Evolutionary conservation across 768 basidiomycete species (phyloP).

Genomic region (Erythrobasidium yunnanense): DNA sequence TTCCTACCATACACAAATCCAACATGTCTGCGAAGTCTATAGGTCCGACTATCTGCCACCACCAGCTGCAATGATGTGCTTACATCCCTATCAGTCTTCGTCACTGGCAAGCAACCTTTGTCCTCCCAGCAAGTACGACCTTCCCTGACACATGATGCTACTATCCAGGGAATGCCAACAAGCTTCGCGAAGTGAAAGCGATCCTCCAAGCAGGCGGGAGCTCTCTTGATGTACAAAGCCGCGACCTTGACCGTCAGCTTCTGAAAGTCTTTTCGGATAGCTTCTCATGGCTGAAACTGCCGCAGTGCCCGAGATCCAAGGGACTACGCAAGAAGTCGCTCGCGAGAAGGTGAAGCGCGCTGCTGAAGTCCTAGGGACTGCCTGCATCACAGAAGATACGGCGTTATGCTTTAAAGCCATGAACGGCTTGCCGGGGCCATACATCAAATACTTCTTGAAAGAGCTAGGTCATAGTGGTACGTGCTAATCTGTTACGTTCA

Average conservation of each 20-base stretch:
- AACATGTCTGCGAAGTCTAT: no score
- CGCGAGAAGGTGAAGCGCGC: slow-evolving; percentile 73
- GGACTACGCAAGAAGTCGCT: slow-evolving; percentile 81
- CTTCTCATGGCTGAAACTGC: background rate
- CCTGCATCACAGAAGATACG: slow-evolving; percentile 74
- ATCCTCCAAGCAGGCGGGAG: background rate
- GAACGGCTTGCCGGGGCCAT: slow-evolving; percentile 85
- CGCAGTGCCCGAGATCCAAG: slow-evolving; percentile 85
- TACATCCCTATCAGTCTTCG: slow-evolving; percentile 6
- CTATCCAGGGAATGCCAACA: slow-evolving; percentile 18
- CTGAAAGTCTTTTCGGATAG: background rate
- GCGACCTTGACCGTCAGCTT: slow-evolving; percentile 15
- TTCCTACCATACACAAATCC: no score
- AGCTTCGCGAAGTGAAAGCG: slow-evolving; percentile 13
- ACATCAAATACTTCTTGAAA: slow-evolving; percentile 85
- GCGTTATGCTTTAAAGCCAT: slow-evolving; percentile 83
- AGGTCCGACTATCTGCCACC: no score
- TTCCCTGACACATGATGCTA: no score
- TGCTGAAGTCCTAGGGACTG: slow-evolving; percentile 55
- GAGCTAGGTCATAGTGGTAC: slow-evolving; percentile 71
- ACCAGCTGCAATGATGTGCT: no score
- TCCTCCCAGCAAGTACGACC: no score
- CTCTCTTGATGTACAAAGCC: slow-evolving; percentile 1
- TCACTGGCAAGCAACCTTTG: background rate
- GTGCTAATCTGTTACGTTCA: slow-evolving; percentile 27